Conservation (phyloP, 208 protist genomes). For the Acanthamoeba comandoni region DNA sequence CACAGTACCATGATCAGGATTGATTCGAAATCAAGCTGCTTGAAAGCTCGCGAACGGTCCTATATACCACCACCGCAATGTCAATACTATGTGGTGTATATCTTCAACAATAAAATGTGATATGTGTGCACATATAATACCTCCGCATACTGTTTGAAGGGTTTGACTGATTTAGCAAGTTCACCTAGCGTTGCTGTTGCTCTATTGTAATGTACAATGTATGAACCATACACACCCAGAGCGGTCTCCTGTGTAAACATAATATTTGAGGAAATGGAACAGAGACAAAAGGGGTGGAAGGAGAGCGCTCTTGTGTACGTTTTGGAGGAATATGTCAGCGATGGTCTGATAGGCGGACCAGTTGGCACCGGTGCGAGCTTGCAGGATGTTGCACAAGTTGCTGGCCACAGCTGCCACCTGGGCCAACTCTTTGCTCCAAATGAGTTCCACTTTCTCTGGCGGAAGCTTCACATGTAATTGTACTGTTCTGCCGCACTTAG, state of each 20-base stretch:
- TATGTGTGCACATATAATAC: neutral
- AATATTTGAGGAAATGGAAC: neutral
- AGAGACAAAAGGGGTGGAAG: too few relatives aligned
- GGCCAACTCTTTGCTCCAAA: too few relatives aligned
- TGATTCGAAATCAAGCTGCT: neutral
- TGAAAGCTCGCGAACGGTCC: too few relatives aligned
- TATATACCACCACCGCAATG: too few relatives aligned
- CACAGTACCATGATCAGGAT: constrained; percentile 64
- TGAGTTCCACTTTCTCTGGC: too few relatives aligned
- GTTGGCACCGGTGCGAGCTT: neutral
- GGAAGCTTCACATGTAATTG: neutral
- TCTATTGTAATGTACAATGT: constrained; percentile 40
- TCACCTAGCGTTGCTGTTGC: neutral
- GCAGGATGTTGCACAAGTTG: neutral
- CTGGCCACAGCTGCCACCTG: neutral
- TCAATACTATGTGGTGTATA: too few relatives aligned
- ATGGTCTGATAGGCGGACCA: constrained; percentile 29
- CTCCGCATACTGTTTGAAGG: constrained; percentile 6
- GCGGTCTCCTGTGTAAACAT: constrained; percentile 6
- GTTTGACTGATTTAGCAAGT: neutral
- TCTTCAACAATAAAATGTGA: too few relatives aligned
- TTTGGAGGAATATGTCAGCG: constrained; percentile 28
- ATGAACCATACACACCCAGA: constrained; percentile 33
- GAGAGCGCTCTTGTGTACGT: neutral
- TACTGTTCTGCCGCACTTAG: neutral